Base-by-base conservation (phyloP, 176 grass and related monocot genomes). In the Eremochloa ophiuroides region DNA sequence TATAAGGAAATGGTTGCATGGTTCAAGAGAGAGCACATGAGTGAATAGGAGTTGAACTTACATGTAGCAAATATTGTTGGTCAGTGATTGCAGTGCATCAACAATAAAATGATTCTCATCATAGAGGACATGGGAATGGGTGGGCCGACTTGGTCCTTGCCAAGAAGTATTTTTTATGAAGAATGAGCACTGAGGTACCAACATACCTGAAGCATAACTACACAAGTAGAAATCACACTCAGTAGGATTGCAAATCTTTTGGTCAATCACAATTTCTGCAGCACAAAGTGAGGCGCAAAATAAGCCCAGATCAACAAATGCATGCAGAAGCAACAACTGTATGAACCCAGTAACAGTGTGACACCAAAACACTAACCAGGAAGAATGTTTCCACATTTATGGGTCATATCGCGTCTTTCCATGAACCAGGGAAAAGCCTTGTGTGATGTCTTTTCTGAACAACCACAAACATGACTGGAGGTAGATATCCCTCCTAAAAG, bases 151-250 rank as follows among this genome's bases (percentile, higher is more conserved):
- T n/a, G 94, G 93, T 37, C 94, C 94, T 91, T 97, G 73, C 2
- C 5, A 62, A 78, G 16, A 42, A 93, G 69, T 30, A 67, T 63
- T 39, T 39, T 27, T 41, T n/a, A n/a, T 41, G 16, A 78, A 61
- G 1, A 13, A 27, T 23, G 2, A 42, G 13, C 38, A 62, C 20
- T 20, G 2, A 69, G 39, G 31, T 31, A n/a, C 2, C 17, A 62
- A 26, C 30, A 77, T 13, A 98, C 95, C 88, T 94, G 86, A 33
- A 94, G 95, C 92, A 93, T 98, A 92, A 46, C 92, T 98, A 50
- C 95, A 98, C 12, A 98, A 76, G 80, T 92, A 94, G 77, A 98
- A 98, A 62, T 98, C 88, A 63, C 94, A 97, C 62, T 97, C 89
- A 0, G 81, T 94, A 11, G 95, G 95, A 85, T 97, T 90, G 56